phyloP scores from a whole-genome alignment of 1,284 basidiomycete genomes.

The Melanopsichium pennsylvanicum region DNA sequence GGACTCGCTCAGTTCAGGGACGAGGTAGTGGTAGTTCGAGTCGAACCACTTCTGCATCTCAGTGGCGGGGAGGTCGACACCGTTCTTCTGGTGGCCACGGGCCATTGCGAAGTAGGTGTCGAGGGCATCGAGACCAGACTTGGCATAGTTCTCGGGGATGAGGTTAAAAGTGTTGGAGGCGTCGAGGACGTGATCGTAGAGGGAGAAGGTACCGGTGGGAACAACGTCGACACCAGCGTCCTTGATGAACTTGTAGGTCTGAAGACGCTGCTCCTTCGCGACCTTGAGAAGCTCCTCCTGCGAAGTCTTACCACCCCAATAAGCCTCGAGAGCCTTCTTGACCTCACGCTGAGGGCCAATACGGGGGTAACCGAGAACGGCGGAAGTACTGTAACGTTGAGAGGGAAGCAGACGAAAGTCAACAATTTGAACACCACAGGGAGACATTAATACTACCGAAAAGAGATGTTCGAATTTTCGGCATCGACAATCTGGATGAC shows the following conservation, averaged over 20 bases:
- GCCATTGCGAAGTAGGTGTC: conserved; percentile 95
- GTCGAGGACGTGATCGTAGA: conserved; percentile 99
- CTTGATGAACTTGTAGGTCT: conserved; percentile 89
- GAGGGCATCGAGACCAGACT: conserved; percentile 84
- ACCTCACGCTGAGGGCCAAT: conserved; percentile 96
- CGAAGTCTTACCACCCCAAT: conserved; percentile 93
- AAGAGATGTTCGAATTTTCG: too few relatives aligned
- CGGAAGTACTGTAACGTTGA: conserved; percentile 41
- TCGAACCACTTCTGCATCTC: conserved; percentile 99
- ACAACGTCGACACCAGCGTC: conserved; percentile 86
- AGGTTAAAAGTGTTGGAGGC: conserved; percentile 96
- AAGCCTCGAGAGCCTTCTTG: conserved; percentile 83
- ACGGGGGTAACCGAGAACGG: conserved; percentile 88
- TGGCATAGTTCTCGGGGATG: conserved; percentile 92
- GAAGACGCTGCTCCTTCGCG: conserved; percentile 87
- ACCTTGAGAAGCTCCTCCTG: conserved; percentile 88
- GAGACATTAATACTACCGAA: not conserved
- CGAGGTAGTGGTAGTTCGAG: conserved; percentile 99
- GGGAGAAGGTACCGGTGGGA: conserved; percentile 95
- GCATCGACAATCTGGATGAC: too few relatives aligned
- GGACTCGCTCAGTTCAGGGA: conserved; percentile 91
- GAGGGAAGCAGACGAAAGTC: not conserved
- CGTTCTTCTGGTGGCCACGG: conserved; percentile 90
- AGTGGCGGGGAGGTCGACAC: conserved; percentile 94
- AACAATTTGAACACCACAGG: too few relatives aligned